These are phyloP conservation scores for Aureobasidium sp. DNA, from an alignment of 2,329 filamentous ascomycete species.

Conservation along the genomic window DNA sequence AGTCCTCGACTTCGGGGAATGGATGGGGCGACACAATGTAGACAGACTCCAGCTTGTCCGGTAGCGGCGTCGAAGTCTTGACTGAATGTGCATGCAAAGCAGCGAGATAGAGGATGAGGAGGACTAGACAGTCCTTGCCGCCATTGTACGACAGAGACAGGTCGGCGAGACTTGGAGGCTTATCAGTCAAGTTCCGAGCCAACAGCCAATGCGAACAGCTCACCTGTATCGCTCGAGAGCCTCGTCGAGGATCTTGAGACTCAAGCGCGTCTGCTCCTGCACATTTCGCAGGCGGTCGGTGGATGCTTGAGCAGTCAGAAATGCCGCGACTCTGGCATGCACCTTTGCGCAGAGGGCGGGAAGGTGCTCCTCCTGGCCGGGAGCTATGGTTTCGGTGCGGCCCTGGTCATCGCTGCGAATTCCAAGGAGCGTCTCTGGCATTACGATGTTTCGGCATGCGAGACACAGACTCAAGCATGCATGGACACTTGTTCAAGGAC, in stretches of 20 bases:
- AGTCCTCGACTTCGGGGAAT: slow-evolving; percentile 78
- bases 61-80: slow-evolving; percentile 16
- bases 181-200: neutral
- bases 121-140: slow-evolving; percentile 93
- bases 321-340: slow-evolving; percentile 54
- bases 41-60: slow-evolving; percentile 62
- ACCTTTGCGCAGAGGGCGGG: slow-evolving; percentile 44
- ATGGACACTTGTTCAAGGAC: neutral
- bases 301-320: slow-evolving; percentile 55
- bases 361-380: slow-evolving; percentile 41
- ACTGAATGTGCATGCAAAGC: slow-evolving; percentile 39
- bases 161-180: slow-evolving; percentile 55
- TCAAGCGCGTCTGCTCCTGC: slow-evolving; percentile 66
- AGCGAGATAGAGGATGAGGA: slow-evolving; percentile 79
- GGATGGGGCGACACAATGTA: slow-evolving; percentile 83
- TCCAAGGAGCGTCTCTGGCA: slow-evolving; percentile 26
- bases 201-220: slow-evolving; percentile 24
- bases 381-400: slow-evolving; percentile 33
- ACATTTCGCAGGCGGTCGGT: slow-evolving; percentile 54
- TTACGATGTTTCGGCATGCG: slow-evolving; percentile 23
- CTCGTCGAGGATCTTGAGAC: slow-evolving; percentile 66
- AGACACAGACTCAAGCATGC: slow-evolving; percentile 1
- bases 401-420: slow-evolving; percentile 19
- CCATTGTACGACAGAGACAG: slow-evolving; percentile 94
- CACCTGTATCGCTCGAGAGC: slow-evolving; percentile 71